phyloP scores from a whole-genome alignment of 2,329 filamentous ascomycete species.

The Neurospora crassa region DNA sequence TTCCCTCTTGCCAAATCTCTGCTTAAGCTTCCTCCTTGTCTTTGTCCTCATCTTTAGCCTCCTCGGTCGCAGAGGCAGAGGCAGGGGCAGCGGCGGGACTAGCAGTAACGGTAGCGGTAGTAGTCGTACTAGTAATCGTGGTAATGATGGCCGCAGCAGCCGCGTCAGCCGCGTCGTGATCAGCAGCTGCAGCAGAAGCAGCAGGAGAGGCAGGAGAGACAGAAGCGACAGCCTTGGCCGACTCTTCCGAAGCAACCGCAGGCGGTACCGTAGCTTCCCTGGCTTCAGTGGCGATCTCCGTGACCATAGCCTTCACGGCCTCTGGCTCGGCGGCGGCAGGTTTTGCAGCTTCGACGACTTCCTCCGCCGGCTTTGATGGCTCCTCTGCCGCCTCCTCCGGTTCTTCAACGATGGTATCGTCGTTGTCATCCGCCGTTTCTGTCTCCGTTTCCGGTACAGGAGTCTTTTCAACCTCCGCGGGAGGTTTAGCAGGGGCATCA shows the following conservation, averaged over 20 bases:
- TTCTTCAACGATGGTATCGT: slow-evolving; percentile 34
- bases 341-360: neutral
- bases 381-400: slow-evolving; percentile 50
- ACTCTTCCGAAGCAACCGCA: neutral
- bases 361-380: slow-evolving; percentile 61
- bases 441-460: neutral
- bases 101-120: neutral
- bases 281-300: neutral
- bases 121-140: neutral
- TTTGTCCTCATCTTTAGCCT: neutral
- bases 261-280: neutral
- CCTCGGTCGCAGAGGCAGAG: neutral
- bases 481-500: neutral
- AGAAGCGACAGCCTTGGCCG: neutral
- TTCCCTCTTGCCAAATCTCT: neutral
- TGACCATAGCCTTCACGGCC: neutral
- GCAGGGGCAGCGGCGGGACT: neutral
- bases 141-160: neutral
- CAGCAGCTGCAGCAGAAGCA: neutral
- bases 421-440: slow-evolving; percentile 20
- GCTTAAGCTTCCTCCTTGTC: neutral
- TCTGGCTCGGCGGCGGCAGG: neutral
- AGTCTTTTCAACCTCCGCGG: neutral
- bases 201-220: neutral
- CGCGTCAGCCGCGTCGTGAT: neutral